Base-by-base conservation (phyloP, 345 rosid species). In the Moricandia arvensis region DNA sequence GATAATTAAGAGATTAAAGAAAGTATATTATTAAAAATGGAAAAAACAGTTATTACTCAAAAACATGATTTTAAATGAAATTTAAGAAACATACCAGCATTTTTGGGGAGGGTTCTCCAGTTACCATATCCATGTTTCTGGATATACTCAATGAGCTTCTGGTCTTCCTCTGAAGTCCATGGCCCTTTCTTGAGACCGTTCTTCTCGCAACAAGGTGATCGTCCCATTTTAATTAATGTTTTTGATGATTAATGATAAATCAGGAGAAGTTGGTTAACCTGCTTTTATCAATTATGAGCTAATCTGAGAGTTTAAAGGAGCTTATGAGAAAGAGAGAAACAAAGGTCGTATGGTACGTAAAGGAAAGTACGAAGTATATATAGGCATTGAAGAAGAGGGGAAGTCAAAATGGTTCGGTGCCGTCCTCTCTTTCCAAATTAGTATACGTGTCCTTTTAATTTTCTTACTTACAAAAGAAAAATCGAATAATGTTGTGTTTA, bases 141-240 rank as follows among this genome's bases (percentile, higher is more conserved):
- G 69, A 93, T 89, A 74, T 89, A 93, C 55, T 84, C 89, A 49
- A 83, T 34, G 57, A 93, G 81, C 62, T 84, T 91, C 77, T 82
- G 82, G 70, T 93, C 98, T 80, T 93, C 98, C 72, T 93, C 98
- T 11, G 87, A 80, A 2, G 93, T 93, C 98, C 98, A 93, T 8
- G 98, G 93, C 12, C 98, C 98, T 81, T 83, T 93, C 84, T 88
- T 93, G 27, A 89, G 86, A 8, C 87, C 93, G 58, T 76, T 82
- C 82, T 89, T 90, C 58, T 90, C 95, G 65, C 97, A 90, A 79
- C 97, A 93, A 70, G 97, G 93, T 70, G 88, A 49, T 79, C 97
- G 84, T 49, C 85, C 97, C 98, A 93, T 93, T 62, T 47, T 49
- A 7, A 31, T 38, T 67, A 7, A 7, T 16, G 21, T 30, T 49